Base-by-base conservation (phyloP, 441 rosid species). In the Mallotus japonicus region DNA sequence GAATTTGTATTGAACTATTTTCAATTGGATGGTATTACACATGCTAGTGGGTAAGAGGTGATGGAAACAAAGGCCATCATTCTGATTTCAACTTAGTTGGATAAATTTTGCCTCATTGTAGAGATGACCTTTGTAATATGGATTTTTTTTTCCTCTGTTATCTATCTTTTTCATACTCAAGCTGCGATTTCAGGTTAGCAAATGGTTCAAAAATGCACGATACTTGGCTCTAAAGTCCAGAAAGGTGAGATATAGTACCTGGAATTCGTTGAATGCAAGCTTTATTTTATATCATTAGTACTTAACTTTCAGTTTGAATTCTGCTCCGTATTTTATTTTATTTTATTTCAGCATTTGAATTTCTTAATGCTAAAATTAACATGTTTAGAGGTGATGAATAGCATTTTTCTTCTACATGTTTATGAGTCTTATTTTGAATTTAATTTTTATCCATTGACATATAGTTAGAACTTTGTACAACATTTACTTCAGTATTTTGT, bases 141-240 rank as follows among this genome's bases (percentile, higher is more conserved):
- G 74, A 63, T 80, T 47, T 67, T 8, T 24, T 40, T 32, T 60
- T 73, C 54, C 67, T 72, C n/a, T 51, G 19, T 54, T 24, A 62
- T 68, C 65, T 64, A 14, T 67, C 19, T 76, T 76, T 56, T 80
- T 79, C 12, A 72, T 58, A 32, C 65, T 28, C 46, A 44, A 78
- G 49, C 74, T 71, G 72, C 65, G 69, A 73, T 69, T 81, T 84
- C 96, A 95, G 99, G 97, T 95, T 64, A 90, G 87, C 85, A 93
- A 93, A 85, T 95, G 99, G 98, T 95, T 95, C 84, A 93, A 93
- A 88, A 95, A 95, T 82, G 84, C 98, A n/a, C 87, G 99, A 32
- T 95, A 93, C 79, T 70, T 86, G 79, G 95, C 99, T 56, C 83
- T 91, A 56, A 89, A 88, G 83, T 83, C 80, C 63, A 85, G 97